Percentiles rank a stretch among this genome's conserved stretches.
These are phyloP conservation scores for Boletellus deceptivus DNA, from an alignment of 1,284 basidiomycete species.

Conservation along the genomic window DNA sequence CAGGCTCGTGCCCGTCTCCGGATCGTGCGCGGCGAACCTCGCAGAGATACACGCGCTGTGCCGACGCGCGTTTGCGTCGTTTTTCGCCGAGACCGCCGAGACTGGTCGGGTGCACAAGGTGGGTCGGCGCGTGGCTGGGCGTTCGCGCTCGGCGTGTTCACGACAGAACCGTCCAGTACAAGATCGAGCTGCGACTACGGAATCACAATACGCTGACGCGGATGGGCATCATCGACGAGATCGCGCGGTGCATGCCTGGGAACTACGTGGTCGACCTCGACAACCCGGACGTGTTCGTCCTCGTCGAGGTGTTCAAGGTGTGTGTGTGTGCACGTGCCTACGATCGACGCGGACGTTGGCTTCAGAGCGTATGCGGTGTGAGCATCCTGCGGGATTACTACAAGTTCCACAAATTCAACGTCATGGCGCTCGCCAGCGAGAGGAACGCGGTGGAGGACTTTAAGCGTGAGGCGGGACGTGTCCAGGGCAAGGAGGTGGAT, in stretches of 20 bases:
- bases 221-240: slow-evolving; percentile 56
- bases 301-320: slow-evolving; percentile 82
- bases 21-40: slow-evolving; percentile 62
- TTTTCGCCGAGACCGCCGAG: slow-evolving; percentile 42
- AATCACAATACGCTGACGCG: slow-evolving; percentile 69
- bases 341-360: slow-evolving; percentile 1
- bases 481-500: slow-evolving; percentile 19
- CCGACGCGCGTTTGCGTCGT: slow-evolving; percentile 48
- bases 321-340: slow-evolving; percentile 7
- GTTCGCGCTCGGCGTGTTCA: too few species aligned
- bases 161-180: slow-evolving; percentile 51
- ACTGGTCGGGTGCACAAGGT: slow-evolving; percentile 42
- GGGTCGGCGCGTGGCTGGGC: not conserved
- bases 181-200: slow-evolving; percentile 69
- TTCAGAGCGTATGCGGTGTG: slow-evolving; percentile 68
- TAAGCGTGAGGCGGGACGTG: slow-evolving; percentile 25
- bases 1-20: slow-evolving; percentile 67
- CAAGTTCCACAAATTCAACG: slow-evolving; percentile 67
- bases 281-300: slow-evolving; percentile 65
- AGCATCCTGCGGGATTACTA: slow-evolving; percentile 73
- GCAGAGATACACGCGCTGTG: slow-evolving; percentile 66
- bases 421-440: slow-evolving; percentile 59
- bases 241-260: slow-evolving; percentile 67
- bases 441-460: slow-evolving; percentile 29
- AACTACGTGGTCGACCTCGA: slow-evolving; percentile 64